Conservation (phyloP, 2,329 filamentous ascomycete species). For the Canariomyces notabilis region DNA sequence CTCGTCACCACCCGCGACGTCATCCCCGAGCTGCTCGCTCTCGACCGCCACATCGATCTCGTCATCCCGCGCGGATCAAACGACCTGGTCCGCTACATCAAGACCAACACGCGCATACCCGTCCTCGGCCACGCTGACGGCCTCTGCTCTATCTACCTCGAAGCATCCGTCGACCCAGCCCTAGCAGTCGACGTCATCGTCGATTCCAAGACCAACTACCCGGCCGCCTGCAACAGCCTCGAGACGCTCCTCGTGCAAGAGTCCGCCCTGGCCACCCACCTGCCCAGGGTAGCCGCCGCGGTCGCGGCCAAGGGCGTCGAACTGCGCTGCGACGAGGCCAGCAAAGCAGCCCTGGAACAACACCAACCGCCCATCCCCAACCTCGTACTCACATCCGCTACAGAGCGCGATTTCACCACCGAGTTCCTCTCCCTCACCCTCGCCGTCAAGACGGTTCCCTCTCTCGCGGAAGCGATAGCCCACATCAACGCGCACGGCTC, state of each 20-base stretch:
- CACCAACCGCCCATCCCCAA: constrained; percentile 30
- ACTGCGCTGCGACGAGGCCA: constrained; percentile 70
- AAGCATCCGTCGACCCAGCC: constrained; percentile 66
- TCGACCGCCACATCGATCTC: constrained; percentile 85
- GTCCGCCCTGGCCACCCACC: constrained; percentile 57
- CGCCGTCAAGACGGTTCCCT: constrained; percentile 72
- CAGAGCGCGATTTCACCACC: constrained; percentile 71
- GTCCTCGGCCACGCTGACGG: constrained; percentile 96
- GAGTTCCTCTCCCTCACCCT: constrained; percentile 84
- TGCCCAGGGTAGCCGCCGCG: constrained; percentile 68
- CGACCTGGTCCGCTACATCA: constrained; percentile 85
- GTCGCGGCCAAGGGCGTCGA: constrained; percentile 73
- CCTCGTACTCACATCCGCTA: constrained; percentile 64
- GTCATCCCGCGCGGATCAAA: constrained; percentile 91
- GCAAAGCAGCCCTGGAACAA: constrained; percentile 56
- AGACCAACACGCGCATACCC: constrained; percentile 85
- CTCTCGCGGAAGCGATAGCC: constrained; percentile 64
- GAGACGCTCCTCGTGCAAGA: constrained; percentile 87
- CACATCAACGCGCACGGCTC: constrained; percentile 94
- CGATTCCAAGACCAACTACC: constrained; percentile 91
- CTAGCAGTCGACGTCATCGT: constrained; percentile 73
- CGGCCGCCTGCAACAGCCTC: constrained; percentile 90
- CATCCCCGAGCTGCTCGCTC: constrained; percentile 78
- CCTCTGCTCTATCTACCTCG: constrained; percentile 81
- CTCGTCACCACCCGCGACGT: constrained; percentile 90